Conservation (phyloP, 1,139 yeast species). For the Saccharomyces hybrid region DNA sequence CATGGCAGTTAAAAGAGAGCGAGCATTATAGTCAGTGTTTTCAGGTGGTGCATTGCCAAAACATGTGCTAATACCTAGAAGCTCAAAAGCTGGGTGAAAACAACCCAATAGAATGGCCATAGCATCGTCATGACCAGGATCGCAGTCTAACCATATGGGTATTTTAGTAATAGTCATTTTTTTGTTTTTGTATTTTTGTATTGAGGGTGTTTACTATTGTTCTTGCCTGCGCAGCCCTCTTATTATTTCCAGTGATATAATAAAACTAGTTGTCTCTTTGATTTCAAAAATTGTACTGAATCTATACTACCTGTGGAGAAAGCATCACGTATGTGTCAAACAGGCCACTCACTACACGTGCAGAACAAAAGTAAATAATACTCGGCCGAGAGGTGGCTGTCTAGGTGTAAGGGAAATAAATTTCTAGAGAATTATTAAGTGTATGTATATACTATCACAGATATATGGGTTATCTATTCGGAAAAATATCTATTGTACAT, state of each 20-base stretch:
- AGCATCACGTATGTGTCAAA: not conserved
- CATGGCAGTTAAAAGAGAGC: slow-evolving; percentile 56
- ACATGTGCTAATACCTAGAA: slow-evolving; percentile 73
- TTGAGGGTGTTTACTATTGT: no score
- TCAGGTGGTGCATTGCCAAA: slow-evolving; percentile 71
- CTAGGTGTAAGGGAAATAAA: not conserved
- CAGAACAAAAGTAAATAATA: not conserved
- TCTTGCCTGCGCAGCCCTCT: no score
- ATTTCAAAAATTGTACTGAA: no score
- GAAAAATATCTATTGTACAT: not conserved
- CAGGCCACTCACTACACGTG: not conserved
- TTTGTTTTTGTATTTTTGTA: no score
- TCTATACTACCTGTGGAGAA: no score
- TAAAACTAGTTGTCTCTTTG: no score
- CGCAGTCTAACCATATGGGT: slow-evolving; percentile 88
- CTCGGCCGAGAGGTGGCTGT: not conserved
- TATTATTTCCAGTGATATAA: no score
- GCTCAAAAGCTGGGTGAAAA: slow-evolving; percentile 49
- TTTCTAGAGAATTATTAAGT: not conserved
- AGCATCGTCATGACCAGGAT: slow-evolving; percentile 89
- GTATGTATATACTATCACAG: not conserved
- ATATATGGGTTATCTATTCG: not conserved
- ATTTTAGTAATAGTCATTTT: slow-evolving; percentile 30
- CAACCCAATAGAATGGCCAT: slow-evolving; percentile 63
- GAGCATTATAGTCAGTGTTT: slow-evolving; percentile 63